Evolutionary conservation across 2,329 filamentous ascomycete species (phyloP).

Genomic region (Ophiostoma perfectum): DNA sequence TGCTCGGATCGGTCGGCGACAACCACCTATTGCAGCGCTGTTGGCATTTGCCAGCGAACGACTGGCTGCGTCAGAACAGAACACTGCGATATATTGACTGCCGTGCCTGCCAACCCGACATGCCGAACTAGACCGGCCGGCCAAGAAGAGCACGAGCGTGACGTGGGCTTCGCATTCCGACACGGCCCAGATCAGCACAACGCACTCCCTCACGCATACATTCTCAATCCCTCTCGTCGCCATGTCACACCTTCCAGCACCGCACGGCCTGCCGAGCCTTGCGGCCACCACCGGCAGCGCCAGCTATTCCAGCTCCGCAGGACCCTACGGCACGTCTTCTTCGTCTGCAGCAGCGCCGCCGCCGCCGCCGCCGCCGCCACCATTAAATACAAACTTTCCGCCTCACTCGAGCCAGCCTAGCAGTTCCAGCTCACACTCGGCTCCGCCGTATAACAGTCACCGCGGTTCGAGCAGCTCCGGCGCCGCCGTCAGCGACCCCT

Average conservation of each 20-base stretch:
- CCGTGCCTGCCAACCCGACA: neutral
- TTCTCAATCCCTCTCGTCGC: neutral
- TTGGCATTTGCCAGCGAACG: too few relatives aligned
- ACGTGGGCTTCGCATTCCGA: conserved; percentile 8
- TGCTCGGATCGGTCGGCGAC: too few relatives aligned
- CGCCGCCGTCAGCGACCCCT: conserved; percentile 24
- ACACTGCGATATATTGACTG: too few relatives aligned
- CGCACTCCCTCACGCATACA: neutral
- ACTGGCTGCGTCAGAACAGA: too few relatives aligned
- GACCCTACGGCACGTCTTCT: neutral
- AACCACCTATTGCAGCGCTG: too few relatives aligned
- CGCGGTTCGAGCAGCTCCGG: conserved; percentile 1
- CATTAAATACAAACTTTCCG: conserved; percentile 9
- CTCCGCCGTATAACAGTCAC: conserved; percentile 11
- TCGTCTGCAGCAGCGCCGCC: neutral
- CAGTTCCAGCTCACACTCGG: conserved; percentile 7
- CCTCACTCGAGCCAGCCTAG: neutral
- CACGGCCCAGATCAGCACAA: neutral
- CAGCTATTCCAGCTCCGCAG: neutral
- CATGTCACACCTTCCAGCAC: conserved; percentile 9
- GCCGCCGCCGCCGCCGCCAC: conserved; percentile 2
- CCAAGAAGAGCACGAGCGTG: conserved; percentile 8
- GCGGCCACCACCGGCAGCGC: neutral
- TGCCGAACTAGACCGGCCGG: conserved; percentile 3
- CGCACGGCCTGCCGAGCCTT: neutral